These are phyloP conservation scores for Leccinum colubrinum DNA, from an alignment of 1,284 basidiomycete genomes.

Conservation along the genomic window DNA sequence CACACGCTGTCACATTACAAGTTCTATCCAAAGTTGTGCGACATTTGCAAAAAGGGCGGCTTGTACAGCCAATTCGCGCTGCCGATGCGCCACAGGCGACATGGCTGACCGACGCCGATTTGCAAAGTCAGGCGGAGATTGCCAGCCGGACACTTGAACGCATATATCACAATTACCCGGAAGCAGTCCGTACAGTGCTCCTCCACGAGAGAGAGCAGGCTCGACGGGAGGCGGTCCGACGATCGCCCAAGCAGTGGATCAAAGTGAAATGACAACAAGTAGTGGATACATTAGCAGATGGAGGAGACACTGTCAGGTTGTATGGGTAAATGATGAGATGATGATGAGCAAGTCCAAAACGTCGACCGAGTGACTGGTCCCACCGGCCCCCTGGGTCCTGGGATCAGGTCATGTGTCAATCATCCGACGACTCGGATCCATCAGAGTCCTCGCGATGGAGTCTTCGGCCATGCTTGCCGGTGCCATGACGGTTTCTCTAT, in stretches of 20 bases:
- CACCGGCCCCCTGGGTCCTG: conserved; percentile 5
- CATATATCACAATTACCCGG: conserved; percentile 50
- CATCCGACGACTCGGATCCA: conserved; percentile 44
- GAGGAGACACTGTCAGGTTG: conserved; percentile 19
- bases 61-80: conserved; percentile 43
- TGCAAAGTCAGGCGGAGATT: conserved; percentile 24
- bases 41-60: conserved; percentile 49
- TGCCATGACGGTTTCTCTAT: conserved; percentile 69
- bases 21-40: conserved; percentile 45
- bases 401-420: conserved; percentile 23
- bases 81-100: conserved; percentile 17
- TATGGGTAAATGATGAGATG: conserved; percentile 27
- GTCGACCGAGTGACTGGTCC: background rate
- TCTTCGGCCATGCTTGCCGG: conserved; percentile 54
- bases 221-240: conserved; percentile 23
- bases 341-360: conserved; percentile 8
- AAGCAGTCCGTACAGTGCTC: conserved; percentile 43
- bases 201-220: conserved; percentile 37
- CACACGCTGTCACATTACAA: conserved; percentile 50
- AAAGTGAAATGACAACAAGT: conserved; percentile 12
- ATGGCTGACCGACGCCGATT: conserved; percentile 13
- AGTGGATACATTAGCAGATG: conserved; percentile 29
- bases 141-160: conserved; percentile 41
- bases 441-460: conserved; percentile 51
- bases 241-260: conserved; percentile 20